Evolutionary conservation across 495 filamentous ascomycete species (phyloP).

Genomic region (Penicillium daleae): DNA sequence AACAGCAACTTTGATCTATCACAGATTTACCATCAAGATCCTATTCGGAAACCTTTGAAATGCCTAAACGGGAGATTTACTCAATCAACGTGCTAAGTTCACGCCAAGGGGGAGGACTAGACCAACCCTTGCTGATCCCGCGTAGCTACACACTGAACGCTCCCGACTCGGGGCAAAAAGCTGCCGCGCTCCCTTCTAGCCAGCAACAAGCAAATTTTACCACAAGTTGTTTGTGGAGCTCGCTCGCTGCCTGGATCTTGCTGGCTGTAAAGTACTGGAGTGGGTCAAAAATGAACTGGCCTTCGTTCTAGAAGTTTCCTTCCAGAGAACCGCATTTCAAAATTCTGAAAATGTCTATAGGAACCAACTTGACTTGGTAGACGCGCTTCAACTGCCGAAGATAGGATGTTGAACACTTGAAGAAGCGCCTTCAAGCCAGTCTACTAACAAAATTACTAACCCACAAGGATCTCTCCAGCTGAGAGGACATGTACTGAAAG

Average conservation of each 20-base stretch:
- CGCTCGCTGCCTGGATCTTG: neutral
- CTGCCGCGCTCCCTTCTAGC: neutral
- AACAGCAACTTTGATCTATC: slow-evolving; percentile 4
- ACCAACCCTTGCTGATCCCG: neutral
- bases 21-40: neutral
- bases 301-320: slow-evolving; percentile 5
- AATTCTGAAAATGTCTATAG: neutral
- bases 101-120: neutral
- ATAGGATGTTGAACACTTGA: no score
- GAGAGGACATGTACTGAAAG: no score
- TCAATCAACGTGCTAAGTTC: slow-evolving; percentile 1
- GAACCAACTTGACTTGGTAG: neutral
- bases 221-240: neutral
- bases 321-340: neutral
- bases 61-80: neutral
- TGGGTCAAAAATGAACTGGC: neutral
- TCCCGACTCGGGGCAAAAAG: neutral
- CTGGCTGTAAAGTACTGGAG: neutral
- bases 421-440: no score
- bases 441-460: no score
- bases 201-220: neutral
- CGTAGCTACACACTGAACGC: neutral
- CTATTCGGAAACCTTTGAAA: neutral
- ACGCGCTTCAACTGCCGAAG: no score
- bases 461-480: no score